Evolutionary conservation across 2,329 filamentous ascomycete genomes (phyloP).

Genomic region (Fusarium nurragi): DNA sequence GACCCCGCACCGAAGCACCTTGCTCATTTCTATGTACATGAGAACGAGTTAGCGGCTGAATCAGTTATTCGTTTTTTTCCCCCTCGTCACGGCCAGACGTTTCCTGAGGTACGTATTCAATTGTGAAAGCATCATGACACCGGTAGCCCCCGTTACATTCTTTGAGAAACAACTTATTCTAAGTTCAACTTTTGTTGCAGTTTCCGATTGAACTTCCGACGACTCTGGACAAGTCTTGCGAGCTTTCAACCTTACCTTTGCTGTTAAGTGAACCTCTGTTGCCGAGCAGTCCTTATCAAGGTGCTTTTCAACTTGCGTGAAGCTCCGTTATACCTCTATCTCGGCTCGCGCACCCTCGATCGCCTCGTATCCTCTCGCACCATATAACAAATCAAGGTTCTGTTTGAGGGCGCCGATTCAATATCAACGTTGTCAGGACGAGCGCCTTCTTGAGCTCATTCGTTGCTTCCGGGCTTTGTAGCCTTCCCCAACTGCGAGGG

Average conservation of each 20-base stretch:
- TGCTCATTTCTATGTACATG: constrained; percentile 16
- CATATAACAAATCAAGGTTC: constrained; percentile 3
- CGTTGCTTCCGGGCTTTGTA: constrained; percentile 10
- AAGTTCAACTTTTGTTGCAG: constrained; percentile 9
- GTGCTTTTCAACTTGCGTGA: constrained; percentile 4
- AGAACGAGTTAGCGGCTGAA: constrained; percentile 29
- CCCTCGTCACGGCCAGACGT: constrained; percentile 17
- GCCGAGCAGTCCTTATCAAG: not conserved
- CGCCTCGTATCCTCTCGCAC: constrained; percentile 7
- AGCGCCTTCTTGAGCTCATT: constrained; percentile 6
- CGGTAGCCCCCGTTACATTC: not conserved
- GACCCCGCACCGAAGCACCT: constrained; percentile 38
- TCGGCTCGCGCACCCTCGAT: not conserved
- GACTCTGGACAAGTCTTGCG: not conserved
- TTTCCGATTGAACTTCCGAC: constrained; percentile 3
- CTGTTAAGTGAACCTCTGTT: constrained; percentile 1
- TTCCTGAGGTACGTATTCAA: constrained; percentile 27
- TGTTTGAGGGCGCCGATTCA: not conserved
- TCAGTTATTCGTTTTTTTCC: constrained; percentile 21
- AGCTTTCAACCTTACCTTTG: not conserved
- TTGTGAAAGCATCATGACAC: not conserved
- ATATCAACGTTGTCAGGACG: constrained; percentile 15
- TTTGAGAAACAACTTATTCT: constrained; percentile 2
- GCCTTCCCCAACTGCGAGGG: constrained; percentile 22
- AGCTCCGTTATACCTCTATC: constrained; percentile 8